These are phyloP conservation scores for Balakata baccata DNA, from an alignment of 345 rosid genomes.

Conservation along the genomic window DNA sequence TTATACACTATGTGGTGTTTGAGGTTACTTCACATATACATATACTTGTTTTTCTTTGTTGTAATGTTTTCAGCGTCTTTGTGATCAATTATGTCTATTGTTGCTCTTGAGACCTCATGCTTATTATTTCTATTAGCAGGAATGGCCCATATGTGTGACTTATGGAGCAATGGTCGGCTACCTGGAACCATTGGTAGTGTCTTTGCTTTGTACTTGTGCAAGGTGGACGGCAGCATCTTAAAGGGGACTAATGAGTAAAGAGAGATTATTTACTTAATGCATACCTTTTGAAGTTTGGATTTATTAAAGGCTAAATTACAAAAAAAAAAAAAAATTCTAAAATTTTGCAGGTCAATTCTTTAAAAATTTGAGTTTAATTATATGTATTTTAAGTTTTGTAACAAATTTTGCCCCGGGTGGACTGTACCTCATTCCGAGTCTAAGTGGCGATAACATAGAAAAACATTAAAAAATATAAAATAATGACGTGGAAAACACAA, in stretches of 20 bases:
- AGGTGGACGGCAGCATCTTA: conserved; percentile 15
- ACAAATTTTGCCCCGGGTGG: too few species aligned
- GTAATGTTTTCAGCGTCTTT: neutral
- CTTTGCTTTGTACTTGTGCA: conserved; percentile 14
- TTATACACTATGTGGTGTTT: neutral
- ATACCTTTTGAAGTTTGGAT: neutral
- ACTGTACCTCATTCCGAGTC: too few species aligned
- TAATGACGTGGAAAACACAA: too few species aligned
- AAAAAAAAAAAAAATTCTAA: too few species aligned
- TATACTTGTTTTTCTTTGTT: neutral
- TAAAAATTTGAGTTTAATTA: too few species aligned
- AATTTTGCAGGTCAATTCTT: too few species aligned
- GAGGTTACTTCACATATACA: neutral
- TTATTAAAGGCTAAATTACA: too few species aligned
- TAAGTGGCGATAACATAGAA: too few species aligned
- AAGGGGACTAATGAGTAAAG: conserved; percentile 10
- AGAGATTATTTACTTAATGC: neutral
- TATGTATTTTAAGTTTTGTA: too few species aligned
- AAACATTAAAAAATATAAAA: too few species aligned
- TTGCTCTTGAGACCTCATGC: neutral
- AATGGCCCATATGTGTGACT: conserved; percentile 88
- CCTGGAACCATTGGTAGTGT: conserved; percentile 41
- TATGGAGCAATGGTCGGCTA: conserved; percentile 70
- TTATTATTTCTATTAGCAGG: conserved; percentile 35
- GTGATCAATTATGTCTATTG: neutral